A percentile compares a stretch with the other conserved stretches of the same genome.
Conservation (phyloP, 2,329 filamentous ascomycete species). For the Cladophialophora bantiana region DNA sequence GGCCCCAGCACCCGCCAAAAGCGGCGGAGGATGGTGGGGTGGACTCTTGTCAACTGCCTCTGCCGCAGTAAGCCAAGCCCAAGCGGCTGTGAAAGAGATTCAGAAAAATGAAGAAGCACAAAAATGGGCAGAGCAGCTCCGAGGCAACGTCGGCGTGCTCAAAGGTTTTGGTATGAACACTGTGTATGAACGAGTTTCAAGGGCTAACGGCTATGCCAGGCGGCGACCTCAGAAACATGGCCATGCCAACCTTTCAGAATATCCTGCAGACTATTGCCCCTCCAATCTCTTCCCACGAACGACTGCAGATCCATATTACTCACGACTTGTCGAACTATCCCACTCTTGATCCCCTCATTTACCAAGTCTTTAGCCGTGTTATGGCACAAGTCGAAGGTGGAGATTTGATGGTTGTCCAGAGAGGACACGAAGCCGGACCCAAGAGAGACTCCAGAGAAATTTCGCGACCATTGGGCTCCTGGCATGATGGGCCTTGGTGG, state of each 20-base stretch:
- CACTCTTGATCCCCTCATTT: slow-evolving; percentile 89
- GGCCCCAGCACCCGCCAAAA: slow-evolving; percentile 64
- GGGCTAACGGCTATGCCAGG: slow-evolving; percentile 59
- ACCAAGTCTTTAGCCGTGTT: slow-evolving; percentile 88
- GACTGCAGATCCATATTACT: slow-evolving; percentile 94
- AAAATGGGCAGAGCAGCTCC: slow-evolving; percentile 93
- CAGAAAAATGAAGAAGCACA: slow-evolving; percentile 96
- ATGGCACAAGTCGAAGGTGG: slow-evolving; percentile 99
- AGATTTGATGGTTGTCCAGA: slow-evolving; percentile 91
- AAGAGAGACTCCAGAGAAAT: slow-evolving; percentile 67
- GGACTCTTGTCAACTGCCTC: slow-evolving; percentile 80
- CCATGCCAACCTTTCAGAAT: slow-evolving; percentile 91
- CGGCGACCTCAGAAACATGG: slow-evolving; percentile 83
- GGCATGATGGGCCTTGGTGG: slow-evolving; percentile 98
- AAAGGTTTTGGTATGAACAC: slow-evolving; percentile 72
- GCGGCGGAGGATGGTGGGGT: slow-evolving; percentile 81
- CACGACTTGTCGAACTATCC: slow-evolving; percentile 96
- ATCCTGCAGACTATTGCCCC: slow-evolving; percentile 94
- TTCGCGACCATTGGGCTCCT: slow-evolving; percentile 67
- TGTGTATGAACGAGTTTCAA: neutral
- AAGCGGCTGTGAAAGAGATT: slow-evolving; percentile 91
- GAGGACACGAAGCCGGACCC: slow-evolving; percentile 81
- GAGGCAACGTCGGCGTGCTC: slow-evolving; percentile 82
- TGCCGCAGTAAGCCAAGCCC: slow-evolving; percentile 81
- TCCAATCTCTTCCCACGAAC: slow-evolving; percentile 95